These are phyloP conservation scores for Penicillium capsulatum DNA, from an alignment of 2,329 filamentous ascomycete genomes.

Conservation along the genomic window DNA sequence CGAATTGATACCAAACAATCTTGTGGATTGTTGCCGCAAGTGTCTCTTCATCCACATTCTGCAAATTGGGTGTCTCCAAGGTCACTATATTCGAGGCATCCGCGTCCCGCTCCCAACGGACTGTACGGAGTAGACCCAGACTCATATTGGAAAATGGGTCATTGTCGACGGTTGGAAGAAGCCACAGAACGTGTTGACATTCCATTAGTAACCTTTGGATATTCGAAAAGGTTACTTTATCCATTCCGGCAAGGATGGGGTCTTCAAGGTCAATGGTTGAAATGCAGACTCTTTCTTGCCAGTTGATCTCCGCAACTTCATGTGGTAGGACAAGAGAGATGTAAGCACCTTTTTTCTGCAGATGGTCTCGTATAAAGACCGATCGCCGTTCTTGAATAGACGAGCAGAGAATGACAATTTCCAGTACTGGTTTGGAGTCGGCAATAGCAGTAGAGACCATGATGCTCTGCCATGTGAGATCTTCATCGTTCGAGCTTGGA, in stretches of 20 bases:
- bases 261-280: conserved; percentile 15
- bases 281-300: conserved; percentile 7
- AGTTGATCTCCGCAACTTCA: neutral
- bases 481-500: conserved; percentile 11
- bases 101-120: conserved; percentile 18
- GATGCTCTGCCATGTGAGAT: conserved; percentile 22
- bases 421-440: neutral
- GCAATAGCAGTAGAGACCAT: conserved; percentile 16
- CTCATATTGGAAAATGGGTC: conserved; percentile 13
- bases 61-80: conserved; percentile 4
- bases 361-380: neutral
- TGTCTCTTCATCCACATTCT: neutral
- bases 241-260: conserved; percentile 3
- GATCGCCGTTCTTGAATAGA: no score
- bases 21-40: conserved; percentile 2
- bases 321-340: conserved; percentile 1
- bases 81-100: conserved; percentile 19
- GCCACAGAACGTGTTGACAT: conserved; percentile 14
- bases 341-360: neutral
- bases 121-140: conserved; percentile 17
- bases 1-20: conserved; percentile 16
- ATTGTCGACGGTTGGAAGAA: neutral
- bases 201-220: conserved; percentile 10
- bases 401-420: conserved; percentile 10
- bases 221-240: conserved; percentile 1